phyloP scores from a whole-genome alignment of 1,284 basidiomycete genomes.

The Melampsora abietis-canadensis region DNA sequence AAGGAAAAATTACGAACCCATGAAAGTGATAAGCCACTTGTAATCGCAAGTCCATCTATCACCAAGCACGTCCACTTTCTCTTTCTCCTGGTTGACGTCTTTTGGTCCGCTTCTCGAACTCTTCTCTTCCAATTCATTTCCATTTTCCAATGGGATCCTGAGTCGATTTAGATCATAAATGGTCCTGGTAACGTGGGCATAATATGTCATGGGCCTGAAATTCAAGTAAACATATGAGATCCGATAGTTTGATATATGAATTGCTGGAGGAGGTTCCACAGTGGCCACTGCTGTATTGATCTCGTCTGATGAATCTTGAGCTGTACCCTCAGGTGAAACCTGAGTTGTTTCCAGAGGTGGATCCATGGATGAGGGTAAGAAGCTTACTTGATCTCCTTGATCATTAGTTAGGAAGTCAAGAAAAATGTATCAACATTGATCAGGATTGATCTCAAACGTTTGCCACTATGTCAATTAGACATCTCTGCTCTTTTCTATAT shows the following conservation, averaged over 20 bases:
- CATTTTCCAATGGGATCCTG: neutral
- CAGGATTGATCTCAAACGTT: too few relatives aligned
- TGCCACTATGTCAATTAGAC: too few relatives aligned
- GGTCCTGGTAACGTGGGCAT: neutral
- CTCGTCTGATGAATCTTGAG: too few relatives aligned
- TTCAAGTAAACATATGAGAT: slow-evolving; percentile 8
- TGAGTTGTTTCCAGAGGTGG: too few relatives aligned
- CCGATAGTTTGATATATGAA: neutral
- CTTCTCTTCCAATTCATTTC: too few relatives aligned
- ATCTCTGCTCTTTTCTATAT: too few relatives aligned
- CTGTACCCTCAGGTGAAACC: too few relatives aligned
- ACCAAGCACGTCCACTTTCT: neutral
- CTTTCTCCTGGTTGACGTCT: neutral
- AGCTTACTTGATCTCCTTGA: too few relatives aligned
- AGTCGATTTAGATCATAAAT: neutral
- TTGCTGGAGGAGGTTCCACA: neutral
- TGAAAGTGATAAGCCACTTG: slow-evolving; percentile 15
- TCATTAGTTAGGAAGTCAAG: too few relatives aligned
- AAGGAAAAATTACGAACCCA: slow-evolving; percentile 5
- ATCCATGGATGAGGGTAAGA: too few relatives aligned
- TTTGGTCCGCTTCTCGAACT: too few relatives aligned
- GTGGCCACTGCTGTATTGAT: neutral
- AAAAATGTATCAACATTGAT: too few relatives aligned
- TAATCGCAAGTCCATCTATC: neutral
- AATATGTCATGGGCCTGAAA: slow-evolving; percentile 3